Conservation (phyloP, 768 basidiomycete species). For the Leccinum imitatum region DNA sequence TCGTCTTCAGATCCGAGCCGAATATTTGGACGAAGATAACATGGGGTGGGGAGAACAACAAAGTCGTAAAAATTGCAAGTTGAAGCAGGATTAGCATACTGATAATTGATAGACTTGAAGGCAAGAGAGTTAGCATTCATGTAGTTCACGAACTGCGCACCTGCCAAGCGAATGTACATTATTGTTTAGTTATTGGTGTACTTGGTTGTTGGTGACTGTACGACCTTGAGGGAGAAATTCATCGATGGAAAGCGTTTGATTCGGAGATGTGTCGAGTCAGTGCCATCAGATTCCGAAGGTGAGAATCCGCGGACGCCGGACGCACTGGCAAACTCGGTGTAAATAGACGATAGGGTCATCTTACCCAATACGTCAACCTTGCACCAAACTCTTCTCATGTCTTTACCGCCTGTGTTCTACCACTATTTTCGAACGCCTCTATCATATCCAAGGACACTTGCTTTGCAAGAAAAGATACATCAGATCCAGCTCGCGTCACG, state of each 20-base stretch:
- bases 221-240: background rate
- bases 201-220: background rate
- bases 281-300: background rate
- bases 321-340: background rate
- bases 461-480: conserved; percentile 72
- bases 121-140: background rate
- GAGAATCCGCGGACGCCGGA: background rate
- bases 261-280: background rate
- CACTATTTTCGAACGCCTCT: conserved; percentile 78
- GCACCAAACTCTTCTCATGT: conserved; percentile 14
- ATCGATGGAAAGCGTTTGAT: background rate
- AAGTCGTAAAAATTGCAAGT: conserved; percentile 10
- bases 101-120: background rate
- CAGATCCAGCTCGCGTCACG: conserved; percentile 57
- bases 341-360: background rate
- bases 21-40: conserved; percentile 28
- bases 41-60: conserved; percentile 26
- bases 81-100: background rate
- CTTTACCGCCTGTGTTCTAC: conserved; percentile 65
- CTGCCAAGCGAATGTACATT: background rate
- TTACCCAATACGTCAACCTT: background rate
- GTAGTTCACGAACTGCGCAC: background rate
- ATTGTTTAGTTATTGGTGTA: background rate
- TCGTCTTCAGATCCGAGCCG: conserved; percentile 19
- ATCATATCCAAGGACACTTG: conserved; percentile 68